A percentile compares a stretch with the other conserved stretches of the same genome.
Conservation (phyloP, 306 rosid species). For the Rosa persica region DNA sequence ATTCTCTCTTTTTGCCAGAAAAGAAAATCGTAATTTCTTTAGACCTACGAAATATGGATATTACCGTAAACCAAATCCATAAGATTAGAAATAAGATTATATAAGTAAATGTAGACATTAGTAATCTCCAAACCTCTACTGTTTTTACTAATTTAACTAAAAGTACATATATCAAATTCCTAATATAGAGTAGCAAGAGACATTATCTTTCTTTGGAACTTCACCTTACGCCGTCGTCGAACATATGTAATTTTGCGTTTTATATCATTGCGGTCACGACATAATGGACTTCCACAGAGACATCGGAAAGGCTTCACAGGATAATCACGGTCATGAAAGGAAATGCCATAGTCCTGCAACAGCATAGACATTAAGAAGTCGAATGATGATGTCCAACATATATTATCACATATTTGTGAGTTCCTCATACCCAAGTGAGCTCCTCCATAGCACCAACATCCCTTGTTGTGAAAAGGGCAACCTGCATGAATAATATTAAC, state of each 20-base stretch:
- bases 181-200: neutral
- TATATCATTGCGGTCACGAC: neutral
- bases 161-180: neutral
- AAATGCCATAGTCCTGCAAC: constrained; percentile 34
- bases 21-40: neutral
- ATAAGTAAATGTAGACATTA: neutral
- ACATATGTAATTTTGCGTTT: neutral
- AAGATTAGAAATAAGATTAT: neutral
- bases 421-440: constrained; percentile 30
- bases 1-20: too few relatives aligned
- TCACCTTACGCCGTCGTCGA: neutral
- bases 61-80: neutral
- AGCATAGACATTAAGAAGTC: neutral
- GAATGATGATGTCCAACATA: neutral
- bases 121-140: neutral
- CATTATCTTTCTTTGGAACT: neutral
- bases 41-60: neutral
- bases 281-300: constrained; percentile 19
- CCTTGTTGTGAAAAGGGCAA: constrained; percentile 30
- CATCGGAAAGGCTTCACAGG: constrained; percentile 12
- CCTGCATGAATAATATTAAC: constrained; percentile 2
- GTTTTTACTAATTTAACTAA: neutral
- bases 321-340: constrained; percentile 15
- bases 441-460: constrained; percentile 29
- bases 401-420: neutral